A percentile compares a stretch with the other conserved stretches of the same genome.
Conservation (phyloP, 108 stramenopile species). For the Craspedostauros australis region DNA sequence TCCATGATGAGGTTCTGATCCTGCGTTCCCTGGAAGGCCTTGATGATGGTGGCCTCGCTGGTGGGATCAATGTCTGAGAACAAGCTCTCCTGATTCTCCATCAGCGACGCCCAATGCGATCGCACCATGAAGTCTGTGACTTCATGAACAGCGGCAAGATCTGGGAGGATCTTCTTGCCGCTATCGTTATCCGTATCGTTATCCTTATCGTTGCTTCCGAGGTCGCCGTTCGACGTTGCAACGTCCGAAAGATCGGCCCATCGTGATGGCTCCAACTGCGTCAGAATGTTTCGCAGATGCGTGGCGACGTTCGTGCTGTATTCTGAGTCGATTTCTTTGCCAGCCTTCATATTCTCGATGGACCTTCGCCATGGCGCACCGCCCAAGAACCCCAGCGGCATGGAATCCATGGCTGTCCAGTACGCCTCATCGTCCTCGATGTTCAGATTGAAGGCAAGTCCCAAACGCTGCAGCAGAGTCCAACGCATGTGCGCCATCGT, state of each 20-base stretch:
- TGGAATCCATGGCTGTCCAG: constrained; percentile 17
- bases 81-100: constrained; percentile 15
- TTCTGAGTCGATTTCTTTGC: neutral
- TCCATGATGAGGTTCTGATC: constrained; percentile 16
- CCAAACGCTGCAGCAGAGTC: constrained; percentile 2
- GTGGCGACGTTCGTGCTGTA: neutral
- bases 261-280: constrained; percentile 4
- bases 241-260: too few species aligned
- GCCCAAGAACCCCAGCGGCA: constrained; percentile 17
- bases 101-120: constrained; percentile 1
- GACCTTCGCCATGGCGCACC: constrained; percentile 1
- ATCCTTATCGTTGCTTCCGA: too few species aligned
- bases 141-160: neutral
- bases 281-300: constrained; percentile 4
- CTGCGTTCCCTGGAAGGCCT: constrained; percentile 15
- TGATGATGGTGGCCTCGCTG: constrained; percentile 5
- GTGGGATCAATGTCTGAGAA: constrained; percentile 2
- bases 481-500: constrained; percentile 14
- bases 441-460: constrained; percentile 9
- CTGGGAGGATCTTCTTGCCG: constrained; percentile 5
- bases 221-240: too few species aligned
- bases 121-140: constrained; percentile 6
- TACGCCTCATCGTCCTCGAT: constrained; percentile 14
- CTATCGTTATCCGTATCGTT: neutral
- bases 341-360: neutral